A percentile compares a stretch with the other conserved stretches of the same genome.
Conservation (phyloP, 345 rosid genomes). For the Murraya paniculata region DNA sequence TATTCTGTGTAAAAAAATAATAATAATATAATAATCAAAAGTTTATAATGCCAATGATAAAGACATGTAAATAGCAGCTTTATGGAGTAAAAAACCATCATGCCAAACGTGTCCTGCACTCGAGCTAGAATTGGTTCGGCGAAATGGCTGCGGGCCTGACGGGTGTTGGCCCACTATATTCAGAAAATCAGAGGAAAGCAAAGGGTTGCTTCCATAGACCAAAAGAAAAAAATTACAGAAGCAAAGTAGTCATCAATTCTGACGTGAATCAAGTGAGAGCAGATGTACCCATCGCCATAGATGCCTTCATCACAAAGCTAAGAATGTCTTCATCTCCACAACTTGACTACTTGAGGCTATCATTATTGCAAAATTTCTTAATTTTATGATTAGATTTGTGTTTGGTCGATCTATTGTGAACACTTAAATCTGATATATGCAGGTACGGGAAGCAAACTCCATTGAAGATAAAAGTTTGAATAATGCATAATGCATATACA, state of each 20-base stretch:
- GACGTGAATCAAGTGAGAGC: background rate
- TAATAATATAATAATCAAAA: too few relatives aligned
- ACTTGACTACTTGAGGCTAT: background rate
- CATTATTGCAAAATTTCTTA: background rate
- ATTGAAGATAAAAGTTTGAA: too few relatives aligned
- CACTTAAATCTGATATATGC: background rate
- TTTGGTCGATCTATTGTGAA: background rate
- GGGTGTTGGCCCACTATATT: background rate
- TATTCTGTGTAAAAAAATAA: too few relatives aligned
- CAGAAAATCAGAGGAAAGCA: background rate
- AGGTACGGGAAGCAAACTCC: too few relatives aligned
- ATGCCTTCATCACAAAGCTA: slow-evolving; percentile 16
- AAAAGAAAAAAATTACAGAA: slow-evolving; percentile 11
- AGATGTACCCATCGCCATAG: background rate
- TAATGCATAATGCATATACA: too few relatives aligned
- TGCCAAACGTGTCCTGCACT: slow-evolving; percentile 10
- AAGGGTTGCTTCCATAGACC: background rate
- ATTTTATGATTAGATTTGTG: background rate
- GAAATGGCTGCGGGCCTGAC: background rate
- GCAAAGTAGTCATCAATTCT: slow-evolving; percentile 17
- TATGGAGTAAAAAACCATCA: background rate
- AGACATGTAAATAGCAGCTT: background rate
- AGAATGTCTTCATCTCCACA: background rate
- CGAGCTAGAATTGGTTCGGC: background rate
- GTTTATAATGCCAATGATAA: background rate